Conservation (phyloP, 805 yeast genomes). For the Pichia kluyveri region DNA sequence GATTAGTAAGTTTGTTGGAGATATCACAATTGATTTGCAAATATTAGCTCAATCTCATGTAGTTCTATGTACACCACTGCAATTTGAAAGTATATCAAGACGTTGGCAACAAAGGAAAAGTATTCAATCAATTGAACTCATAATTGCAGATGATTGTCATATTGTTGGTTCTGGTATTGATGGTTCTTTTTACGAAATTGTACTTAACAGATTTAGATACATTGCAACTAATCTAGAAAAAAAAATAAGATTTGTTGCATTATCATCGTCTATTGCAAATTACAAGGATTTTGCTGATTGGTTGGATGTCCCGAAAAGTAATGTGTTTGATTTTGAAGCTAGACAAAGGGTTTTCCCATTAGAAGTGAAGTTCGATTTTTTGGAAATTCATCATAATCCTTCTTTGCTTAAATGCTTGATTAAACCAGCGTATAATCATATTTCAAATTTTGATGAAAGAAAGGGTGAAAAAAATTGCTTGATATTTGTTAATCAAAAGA, state of each 20-base stretch:
- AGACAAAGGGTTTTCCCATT: slow-evolving; percentile 47
- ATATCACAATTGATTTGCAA: slow-evolving; percentile 43
- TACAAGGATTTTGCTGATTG: slow-evolving; percentile 78
- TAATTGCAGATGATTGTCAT: slow-evolving; percentile 72
- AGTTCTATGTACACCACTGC: slow-evolving; percentile 68
- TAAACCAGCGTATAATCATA: slow-evolving; percentile 37
- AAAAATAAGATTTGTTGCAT: slow-evolving; percentile 53
- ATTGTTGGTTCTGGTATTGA: slow-evolving; percentile 43
- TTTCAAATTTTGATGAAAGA: slow-evolving; percentile 25
- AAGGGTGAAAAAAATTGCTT: slow-evolving; percentile 28
- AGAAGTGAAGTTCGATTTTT: slow-evolving; percentile 46
- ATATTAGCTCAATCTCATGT: slow-evolving; percentile 55
- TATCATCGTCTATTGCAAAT: slow-evolving; percentile 63
- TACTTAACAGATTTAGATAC: slow-evolving; percentile 63
- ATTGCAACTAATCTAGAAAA: slow-evolving; percentile 58
- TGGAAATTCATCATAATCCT: slow-evolving; percentile 39
- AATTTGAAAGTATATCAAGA: slow-evolving; percentile 64
- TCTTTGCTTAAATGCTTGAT: slow-evolving; percentile 44
- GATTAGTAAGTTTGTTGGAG: slow-evolving; percentile 52
- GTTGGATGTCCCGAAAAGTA: slow-evolving; percentile 61
- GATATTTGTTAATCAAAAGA: slow-evolving; percentile 52
- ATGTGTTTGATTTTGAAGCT: slow-evolving; percentile 64
- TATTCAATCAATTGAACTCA: slow-evolving; percentile 55
- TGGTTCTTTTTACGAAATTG: slow-evolving; percentile 62
- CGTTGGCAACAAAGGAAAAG: slow-evolving; percentile 76